Percentiles rank a stretch among this genome's conserved stretches.
phyloP scores from a whole-genome alignment of 495 filamentous ascomycete genomes.

The Podospora tetraspora region DNA sequence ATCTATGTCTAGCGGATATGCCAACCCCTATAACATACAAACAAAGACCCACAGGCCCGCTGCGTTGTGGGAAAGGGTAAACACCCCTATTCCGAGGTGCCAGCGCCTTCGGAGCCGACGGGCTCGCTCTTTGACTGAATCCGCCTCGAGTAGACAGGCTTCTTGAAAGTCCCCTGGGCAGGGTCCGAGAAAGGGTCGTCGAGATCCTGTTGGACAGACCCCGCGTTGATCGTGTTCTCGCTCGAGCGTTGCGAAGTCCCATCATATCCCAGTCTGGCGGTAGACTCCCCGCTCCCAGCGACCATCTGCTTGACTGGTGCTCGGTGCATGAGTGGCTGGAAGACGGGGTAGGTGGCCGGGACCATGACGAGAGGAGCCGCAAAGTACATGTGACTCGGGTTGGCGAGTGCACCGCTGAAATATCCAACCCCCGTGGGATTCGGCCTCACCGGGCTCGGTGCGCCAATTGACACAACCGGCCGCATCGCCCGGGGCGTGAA shows the following conservation, averaged over 20 bases:
- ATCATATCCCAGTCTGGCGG: background rate
- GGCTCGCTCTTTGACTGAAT: constrained; percentile 36
- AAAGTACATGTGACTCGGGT: constrained; percentile 17
- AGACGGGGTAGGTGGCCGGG: constrained; percentile 15
- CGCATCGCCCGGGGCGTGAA: constrained; percentile 46
- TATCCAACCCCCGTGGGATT: constrained; percentile 9
- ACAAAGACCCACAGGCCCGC: background rate
- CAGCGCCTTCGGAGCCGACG: background rate
- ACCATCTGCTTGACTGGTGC: background rate
- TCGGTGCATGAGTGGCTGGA: constrained; percentile 4
- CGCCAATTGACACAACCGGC: background rate
- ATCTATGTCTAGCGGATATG: background rate
- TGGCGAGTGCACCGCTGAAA: constrained; percentile 1
- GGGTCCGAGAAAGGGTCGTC: background rate
- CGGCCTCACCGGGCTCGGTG: constrained; percentile 13
- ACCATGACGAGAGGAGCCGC: constrained; percentile 20
- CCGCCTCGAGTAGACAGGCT: constrained; percentile 28
- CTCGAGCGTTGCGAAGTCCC: background rate
- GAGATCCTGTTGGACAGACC: background rate
- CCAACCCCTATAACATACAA: background rate
- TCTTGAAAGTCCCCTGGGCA: constrained; percentile 9
- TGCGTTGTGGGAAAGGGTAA: background rate
- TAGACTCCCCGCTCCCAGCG: background rate
- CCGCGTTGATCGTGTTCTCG: background rate
- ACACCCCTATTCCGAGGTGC: background rate